Evolutionary conservation across 1,139 yeast genomes (phyloP), one percentile per base, ranked within the genome.

Genomic region (Keqinozyma sinolaborantium): DNA sequence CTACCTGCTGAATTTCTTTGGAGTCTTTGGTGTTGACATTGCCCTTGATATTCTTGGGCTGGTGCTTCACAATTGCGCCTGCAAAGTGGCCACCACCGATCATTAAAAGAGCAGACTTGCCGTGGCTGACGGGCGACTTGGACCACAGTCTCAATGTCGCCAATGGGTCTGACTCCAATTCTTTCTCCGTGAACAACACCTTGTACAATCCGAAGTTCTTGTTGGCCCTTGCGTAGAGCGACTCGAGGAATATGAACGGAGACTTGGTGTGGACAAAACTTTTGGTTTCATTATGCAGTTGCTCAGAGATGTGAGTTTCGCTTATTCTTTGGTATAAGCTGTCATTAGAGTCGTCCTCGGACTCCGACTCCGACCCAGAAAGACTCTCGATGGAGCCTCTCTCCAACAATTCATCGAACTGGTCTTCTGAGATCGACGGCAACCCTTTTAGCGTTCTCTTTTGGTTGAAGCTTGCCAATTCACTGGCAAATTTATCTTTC

Each of bases 51-150:
- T 65, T 64, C 40, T 64, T 69, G 14, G 79, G 79, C 27, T 65
- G 65, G 50, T 90, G 97, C 2, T 88, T 79, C 9, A 94, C 70
- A 26, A 92, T 83, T 0, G 96, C 97, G 9, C 95, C 98, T 0
- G 97, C 95, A 64, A 92, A 94, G 60, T 94, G 97, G 25, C 98
- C 99, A 29, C 98, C 97, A 8, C 97, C 97, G 35, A 92, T 76
- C 96, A 94, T 87, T 42, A 92, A 74, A 10, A 92, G 60, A 1
- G 95, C 95, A 3, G 86, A 86, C 39, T 70, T 66, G 3, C 61
- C 44, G 5, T 40, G 41, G 3, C 50, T 44, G 9, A 45, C 42
- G 19, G 47, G 44, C 13, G 39, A 32, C 6, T 41, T 25, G 19
- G 65, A 58, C 50, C 73, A 54, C 3, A 57, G 45, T 33, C 50